phyloP scores from a whole-genome alignment of 805 yeast genomes.

The Wickerhamiella occidentalis region DNA sequence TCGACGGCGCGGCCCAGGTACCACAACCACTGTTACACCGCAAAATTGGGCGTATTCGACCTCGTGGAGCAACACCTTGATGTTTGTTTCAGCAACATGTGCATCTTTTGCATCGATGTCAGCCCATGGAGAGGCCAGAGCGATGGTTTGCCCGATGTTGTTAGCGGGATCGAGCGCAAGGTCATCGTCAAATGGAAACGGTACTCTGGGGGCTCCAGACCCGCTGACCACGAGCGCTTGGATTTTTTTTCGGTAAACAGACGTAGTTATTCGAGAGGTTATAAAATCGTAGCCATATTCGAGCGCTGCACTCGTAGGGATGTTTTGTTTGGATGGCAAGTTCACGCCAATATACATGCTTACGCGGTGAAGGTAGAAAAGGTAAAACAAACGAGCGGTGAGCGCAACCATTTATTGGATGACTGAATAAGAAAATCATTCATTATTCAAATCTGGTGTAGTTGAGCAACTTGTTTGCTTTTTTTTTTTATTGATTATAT shows the following conservation, averaged over 20 bases:
- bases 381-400: not conserved
- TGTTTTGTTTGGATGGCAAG: conserved; percentile 26
- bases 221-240: conserved; percentile 21
- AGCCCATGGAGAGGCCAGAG: conserved; percentile 56
- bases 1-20: conserved; percentile 54
- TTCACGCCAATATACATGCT: conserved; percentile 27
- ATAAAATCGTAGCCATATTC: conserved; percentile 41
- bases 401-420: not conserved
- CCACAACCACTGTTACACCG: conserved; percentile 42
- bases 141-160: conserved; percentile 37
- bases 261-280: conserved; percentile 44
- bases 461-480: no score
- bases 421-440: no score
- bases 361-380: not conserved
- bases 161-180: conserved; percentile 34
- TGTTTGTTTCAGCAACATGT: conserved; percentile 40
- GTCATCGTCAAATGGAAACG: conserved; percentile 33
- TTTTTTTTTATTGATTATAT: no score
- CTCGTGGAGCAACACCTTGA: conserved; percentile 48
- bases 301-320: conserved; percentile 25
- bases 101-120: conserved; percentile 47
- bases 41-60: conserved; percentile 45
- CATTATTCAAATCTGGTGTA: no score
- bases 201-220: conserved; percentile 23
- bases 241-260: conserved; percentile 25